These are phyloP conservation scores for Erodium moschatum DNA, from an alignment of 441 rosid genomes.

Conservation along the genomic window DNA sequence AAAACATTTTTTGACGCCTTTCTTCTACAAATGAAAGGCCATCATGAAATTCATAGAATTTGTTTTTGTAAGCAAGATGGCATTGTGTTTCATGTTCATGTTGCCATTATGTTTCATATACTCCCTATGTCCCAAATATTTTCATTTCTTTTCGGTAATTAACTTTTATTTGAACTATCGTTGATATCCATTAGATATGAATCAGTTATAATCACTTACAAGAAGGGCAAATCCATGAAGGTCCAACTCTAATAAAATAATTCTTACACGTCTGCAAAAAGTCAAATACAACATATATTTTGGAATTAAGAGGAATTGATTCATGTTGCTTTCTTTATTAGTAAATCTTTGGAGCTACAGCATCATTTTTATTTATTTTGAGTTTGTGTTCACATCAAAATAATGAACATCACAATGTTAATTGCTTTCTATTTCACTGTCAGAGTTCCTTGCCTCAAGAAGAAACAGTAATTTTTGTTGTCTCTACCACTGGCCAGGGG, in stretches of 20 bases:
- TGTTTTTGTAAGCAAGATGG: not conserved
- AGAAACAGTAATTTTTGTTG: slow-evolving; percentile 62
- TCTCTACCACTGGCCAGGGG: slow-evolving; percentile 93
- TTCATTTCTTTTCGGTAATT: too few species aligned
- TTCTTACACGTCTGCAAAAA: too few species aligned
- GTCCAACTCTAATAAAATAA: too few species aligned
- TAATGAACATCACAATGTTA: not conserved
- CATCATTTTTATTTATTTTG: not conserved
- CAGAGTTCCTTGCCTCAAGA: slow-evolving; percentile 58
- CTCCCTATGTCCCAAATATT: too few species aligned
- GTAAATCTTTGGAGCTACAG: not conserved
- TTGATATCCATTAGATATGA: too few species aligned
- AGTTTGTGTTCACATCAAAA: not conserved
- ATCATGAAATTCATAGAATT: not conserved
- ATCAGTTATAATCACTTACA: too few species aligned
- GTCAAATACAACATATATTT: too few species aligned
- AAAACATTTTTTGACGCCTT: too few species aligned
- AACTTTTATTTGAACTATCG: too few species aligned
- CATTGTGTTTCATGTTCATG: not conserved
- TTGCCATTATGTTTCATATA: too few species aligned
- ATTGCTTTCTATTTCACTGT: slow-evolving; percentile 3
- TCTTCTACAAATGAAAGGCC: not conserved
- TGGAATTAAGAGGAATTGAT: too few species aligned
- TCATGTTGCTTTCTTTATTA: not conserved
- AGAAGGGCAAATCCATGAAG: too few species aligned